These are phyloP conservation scores for Tricholoma sp. DNA, from an alignment of 768 basidiomycete genomes.

Conservation along the genomic window DNA sequence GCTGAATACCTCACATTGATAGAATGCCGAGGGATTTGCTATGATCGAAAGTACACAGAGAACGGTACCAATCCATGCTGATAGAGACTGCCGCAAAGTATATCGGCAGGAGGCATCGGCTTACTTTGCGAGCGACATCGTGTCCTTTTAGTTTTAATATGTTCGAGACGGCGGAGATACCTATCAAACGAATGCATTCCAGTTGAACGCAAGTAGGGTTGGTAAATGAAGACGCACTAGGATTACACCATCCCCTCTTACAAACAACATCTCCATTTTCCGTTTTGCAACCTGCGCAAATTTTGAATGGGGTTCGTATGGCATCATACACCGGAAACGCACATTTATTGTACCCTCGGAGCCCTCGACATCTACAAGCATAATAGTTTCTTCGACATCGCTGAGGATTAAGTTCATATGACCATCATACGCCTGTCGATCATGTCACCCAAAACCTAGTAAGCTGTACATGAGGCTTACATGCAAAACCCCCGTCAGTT, in stretches of 20 bases:
- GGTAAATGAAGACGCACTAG: constrained; percentile 52
- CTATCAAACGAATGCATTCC: constrained; percentile 30
- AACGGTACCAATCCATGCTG: neutral
- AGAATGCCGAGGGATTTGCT: neutral
- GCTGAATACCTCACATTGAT: neutral
- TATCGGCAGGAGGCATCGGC: constrained; percentile 21
- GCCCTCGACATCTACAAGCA: constrained; percentile 89
- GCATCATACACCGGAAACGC: constrained; percentile 13
- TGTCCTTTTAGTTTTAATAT: constrained; percentile 23
- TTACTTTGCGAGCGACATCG: neutral
- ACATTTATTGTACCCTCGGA: constrained; percentile 65
- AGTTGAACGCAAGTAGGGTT: constrained; percentile 5
- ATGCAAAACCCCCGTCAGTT: constrained; percentile 88
- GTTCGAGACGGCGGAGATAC: constrained; percentile 79
- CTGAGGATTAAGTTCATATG: constrained; percentile 99
- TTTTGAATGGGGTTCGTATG: constrained; percentile 2
- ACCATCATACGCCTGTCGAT: constrained; percentile 90
- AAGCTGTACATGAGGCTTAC: constrained; percentile 41
- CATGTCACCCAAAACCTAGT: neutral
- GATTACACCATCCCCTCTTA: constrained; percentile 95
- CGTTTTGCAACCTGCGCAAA: constrained; percentile 74
- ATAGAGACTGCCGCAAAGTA: constrained; percentile 24
- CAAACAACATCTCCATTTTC: constrained; percentile 97
- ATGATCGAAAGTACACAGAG: constrained; percentile 3
- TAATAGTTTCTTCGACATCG: constrained; percentile 96